Base-by-base conservation (phyloP, 1,139 yeast genomes). In the Debaryomycetaceae sp. region DNA sequence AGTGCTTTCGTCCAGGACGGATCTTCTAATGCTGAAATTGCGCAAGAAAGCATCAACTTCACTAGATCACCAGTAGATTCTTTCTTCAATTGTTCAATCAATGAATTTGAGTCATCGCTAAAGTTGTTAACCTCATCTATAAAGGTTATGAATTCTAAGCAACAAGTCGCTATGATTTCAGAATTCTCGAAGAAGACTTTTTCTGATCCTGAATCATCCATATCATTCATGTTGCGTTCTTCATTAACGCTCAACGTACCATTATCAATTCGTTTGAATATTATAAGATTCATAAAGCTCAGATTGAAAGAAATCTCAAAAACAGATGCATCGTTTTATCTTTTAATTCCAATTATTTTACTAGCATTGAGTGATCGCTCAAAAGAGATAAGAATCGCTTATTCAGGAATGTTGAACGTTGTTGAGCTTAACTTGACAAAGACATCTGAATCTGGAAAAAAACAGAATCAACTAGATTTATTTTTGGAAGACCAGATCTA, bases 161-260 rank as follows among this genome's bases (percentile, higher is more conserved):
- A 50, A 20, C 57, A 59, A 43, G 53, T 47, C 42, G 24, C 49
- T 34, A 39, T 53, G 2, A 46, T 66, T 33, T 43, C 50, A n/a
- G 44, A 50, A 36, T 69, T 63, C 45, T 51, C 54, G 35, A 50
- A 53, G 13, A 45, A 50, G 6, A 59, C 62, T 1, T 68, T 74
- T 43, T 45, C 53, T 5, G 49, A 60, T 1, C 42, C 50, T 0
- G 81, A 74, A 55, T 54, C 73, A 1, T 68, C 72, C 35, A 51
- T 80, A 17, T 76, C 89, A 0, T 86, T 84, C 56, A 59, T 82
- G 40, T 55, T 81, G n/a, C 72, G 90, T 58, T 66, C 80, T 8
- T 63, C 83, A 0, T 69, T 80, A 34, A 76, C 86, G 4, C 76
- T 81, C 5, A 68, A 78, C 2, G 71, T 81, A 5, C 93, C 93